Evolutionary conservation across 2,329 filamentous ascomycete species (phyloP), one percentile per base, ranked within the genome.

Genomic region (Sclerotinia subarctica): DNA sequence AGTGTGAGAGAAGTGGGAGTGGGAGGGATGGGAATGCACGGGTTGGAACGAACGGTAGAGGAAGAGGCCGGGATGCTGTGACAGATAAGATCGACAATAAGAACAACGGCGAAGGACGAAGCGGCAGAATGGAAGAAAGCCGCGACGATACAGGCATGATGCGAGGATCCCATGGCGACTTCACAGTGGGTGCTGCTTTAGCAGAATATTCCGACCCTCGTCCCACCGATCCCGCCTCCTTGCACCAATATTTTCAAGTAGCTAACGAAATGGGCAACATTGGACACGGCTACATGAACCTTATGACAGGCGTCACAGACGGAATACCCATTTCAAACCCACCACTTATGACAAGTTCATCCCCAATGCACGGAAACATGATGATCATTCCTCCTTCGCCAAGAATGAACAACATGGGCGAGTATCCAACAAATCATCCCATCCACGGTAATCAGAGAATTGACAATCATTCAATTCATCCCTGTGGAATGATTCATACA

Each of bases 231-330:
- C 46, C 59, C 29, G 32, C 29, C 32, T 63, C 46, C 17, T 24
- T 21, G 15, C 59, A 63, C 32, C 59, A 8, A 13, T 38, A 51
- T 29, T 52, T 26, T 21, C 19, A 51, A 4, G 11, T 26, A 17
- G 46, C 59, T 8, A 51, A 63, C 46, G 32, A 38, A 38, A 24
- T 38, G 32, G 44, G 24, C 15, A 47, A 26, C 2, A 26, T 21
- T 38, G 47, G 46, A 42, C 32, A 51, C 21, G 46, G 53, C 10
- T 24, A 15, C n/a, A 63, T 63, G 32, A 63, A 63, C n/a, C 59
- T 32, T 4, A 19, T 63, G n/a, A 63, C 59, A 13, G 59, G 46
- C n/a, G 47, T 63, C 17, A 49, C 51, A 15, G 8, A 29, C 13
- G 46, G 29, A 19, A 10, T 4, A 5, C 46, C 59, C 10, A 42